These are phyloP conservation scores for Filosporella fistucella DNA, from an alignment of 495 filamentous ascomycete species.

Conservation along the genomic window DNA sequence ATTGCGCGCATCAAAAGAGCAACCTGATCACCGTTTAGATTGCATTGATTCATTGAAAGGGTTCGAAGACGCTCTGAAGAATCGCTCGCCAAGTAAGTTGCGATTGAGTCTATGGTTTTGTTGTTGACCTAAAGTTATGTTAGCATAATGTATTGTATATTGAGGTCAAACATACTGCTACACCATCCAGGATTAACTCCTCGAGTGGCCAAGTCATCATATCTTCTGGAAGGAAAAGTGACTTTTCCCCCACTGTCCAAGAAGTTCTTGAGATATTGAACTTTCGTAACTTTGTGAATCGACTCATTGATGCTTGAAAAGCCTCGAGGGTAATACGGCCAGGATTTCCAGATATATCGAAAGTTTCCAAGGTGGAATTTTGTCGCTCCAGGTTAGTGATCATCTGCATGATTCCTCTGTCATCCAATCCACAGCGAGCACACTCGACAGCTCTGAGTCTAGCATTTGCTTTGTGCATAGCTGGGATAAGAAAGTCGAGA, in stretches of 20 bases:
- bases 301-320: conserved; percentile 37
- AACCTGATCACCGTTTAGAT: conserved; percentile 70
- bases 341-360: conserved; percentile 74
- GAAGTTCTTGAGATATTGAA: conserved; percentile 68
- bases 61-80: conserved; percentile 62
- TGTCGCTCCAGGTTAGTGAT: conserved; percentile 58
- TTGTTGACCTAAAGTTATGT: conserved; percentile 38
- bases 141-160: not conserved
- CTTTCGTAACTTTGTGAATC: conserved; percentile 56
- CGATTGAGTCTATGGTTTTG: conserved; percentile 53
- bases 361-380: conserved; percentile 65
- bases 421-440: conserved; percentile 68
- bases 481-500: conserved; percentile 44
- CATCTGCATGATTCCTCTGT: conserved; percentile 49
- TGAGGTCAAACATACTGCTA: conserved; percentile 41
- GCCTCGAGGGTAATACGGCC: conserved; percentile 63
- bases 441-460: conserved; percentile 80
- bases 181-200: conserved; percentile 65
- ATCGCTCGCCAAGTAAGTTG: conserved; percentile 56
- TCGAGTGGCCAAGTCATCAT: conserved; percentile 71
- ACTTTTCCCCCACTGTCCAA: conserved; percentile 55
- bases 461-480: conserved; percentile 30
- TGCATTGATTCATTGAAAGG: conserved; percentile 73
- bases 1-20: conserved; percentile 77
- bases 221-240: conserved; percentile 62